These are phyloP conservation scores for Aschersonia sp. DNA, from an alignment of 2,329 filamentous ascomycete genomes.

Conservation along the genomic window DNA sequence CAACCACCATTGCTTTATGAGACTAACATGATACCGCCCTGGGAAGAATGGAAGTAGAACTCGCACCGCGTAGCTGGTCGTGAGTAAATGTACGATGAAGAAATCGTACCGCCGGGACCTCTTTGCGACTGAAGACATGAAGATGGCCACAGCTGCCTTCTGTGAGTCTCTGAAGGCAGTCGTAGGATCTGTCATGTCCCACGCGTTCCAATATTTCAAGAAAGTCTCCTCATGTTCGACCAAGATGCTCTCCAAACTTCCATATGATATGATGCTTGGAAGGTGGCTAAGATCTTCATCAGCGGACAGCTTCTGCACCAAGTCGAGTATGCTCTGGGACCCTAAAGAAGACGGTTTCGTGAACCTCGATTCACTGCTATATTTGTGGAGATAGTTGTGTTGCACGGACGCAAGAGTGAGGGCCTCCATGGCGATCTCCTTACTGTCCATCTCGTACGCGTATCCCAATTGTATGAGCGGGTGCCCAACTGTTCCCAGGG, in stretches of 20 bases:
- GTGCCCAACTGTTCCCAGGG: conserved; percentile 52
- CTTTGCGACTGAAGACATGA: conserved; percentile 44
- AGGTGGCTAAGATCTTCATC: conserved; percentile 59
- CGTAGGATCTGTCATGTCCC: conserved; percentile 56
- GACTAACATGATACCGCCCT: conserved; percentile 50
- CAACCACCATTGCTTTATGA: conserved; percentile 85
- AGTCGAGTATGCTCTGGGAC: conserved; percentile 49
- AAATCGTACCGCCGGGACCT: conserved; percentile 62
- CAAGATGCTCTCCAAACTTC: conserved; percentile 57
- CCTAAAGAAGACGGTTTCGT: conserved; percentile 47
- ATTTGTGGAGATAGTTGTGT: conserved; percentile 48
- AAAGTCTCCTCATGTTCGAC: conserved; percentile 53
- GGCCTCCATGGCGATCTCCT: conserved; percentile 80
- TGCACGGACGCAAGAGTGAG: conserved; percentile 50
- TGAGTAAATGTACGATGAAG: conserved; percentile 69
- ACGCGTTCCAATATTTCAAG: conserved; percentile 84
- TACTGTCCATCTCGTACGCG: conserved; percentile 75
- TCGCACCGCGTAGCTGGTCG: conserved; percentile 77
- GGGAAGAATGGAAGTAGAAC: conserved; percentile 70
- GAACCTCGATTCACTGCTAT: conserved; percentile 60
- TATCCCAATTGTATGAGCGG: conserved; percentile 94
- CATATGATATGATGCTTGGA: conserved; percentile 40
- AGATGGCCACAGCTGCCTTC: conserved; percentile 43
- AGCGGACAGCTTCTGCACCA: conserved; percentile 52
- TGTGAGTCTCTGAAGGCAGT: conserved; percentile 63